Evolutionary conservation across 371 early-diverging fungal genomes (phyloP).

Genomic region (Mucor irregularis): DNA sequence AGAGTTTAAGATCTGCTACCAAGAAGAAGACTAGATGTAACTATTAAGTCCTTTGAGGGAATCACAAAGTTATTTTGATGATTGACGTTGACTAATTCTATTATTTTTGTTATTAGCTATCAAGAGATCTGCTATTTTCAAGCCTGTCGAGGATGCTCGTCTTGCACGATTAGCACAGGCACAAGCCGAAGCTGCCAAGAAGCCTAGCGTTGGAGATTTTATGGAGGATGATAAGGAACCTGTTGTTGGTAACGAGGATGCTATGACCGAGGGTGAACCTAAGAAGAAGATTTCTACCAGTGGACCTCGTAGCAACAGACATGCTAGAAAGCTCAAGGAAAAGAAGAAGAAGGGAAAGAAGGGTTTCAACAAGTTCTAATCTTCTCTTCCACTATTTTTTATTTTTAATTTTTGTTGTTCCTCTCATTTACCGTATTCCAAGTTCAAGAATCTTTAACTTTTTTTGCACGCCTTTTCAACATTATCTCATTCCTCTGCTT

Average conservation of each 20-base stretch:
- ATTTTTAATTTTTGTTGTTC: background rate
- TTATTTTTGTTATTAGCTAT: constrained; percentile 26
- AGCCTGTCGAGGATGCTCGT: constrained; percentile 49
- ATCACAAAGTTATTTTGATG: background rate
- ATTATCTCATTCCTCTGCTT: too few species aligned
- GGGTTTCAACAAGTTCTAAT: constrained; percentile 22
- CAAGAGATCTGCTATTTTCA: constrained; percentile 45
- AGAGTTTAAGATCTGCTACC: constrained; percentile 44
- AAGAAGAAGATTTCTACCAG: constrained; percentile 39
- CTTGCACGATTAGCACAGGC: constrained; percentile 44
- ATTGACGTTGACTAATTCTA: background rate
- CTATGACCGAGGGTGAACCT: constrained; percentile 9
- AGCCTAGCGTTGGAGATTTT: constrained; percentile 32
- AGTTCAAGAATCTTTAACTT: background rate
- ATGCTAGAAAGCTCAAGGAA: constrained; percentile 35
- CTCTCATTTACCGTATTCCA: background rate
- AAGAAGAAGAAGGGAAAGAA: constrained; percentile 38
- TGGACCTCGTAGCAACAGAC: constrained; percentile 36
- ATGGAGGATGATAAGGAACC: constrained; percentile 31
- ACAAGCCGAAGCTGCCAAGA: constrained; percentile 47
- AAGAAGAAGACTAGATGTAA: constrained; percentile 47
- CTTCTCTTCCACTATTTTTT: background rate
- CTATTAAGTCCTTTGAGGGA: background rate
- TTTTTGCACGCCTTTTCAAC: constrained; percentile 5
- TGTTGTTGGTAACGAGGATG: constrained; percentile 1